These are phyloP conservation scores for Suillus sp. DNA, from an alignment of 768 basidiomycete genomes.

Conservation along the genomic window DNA sequence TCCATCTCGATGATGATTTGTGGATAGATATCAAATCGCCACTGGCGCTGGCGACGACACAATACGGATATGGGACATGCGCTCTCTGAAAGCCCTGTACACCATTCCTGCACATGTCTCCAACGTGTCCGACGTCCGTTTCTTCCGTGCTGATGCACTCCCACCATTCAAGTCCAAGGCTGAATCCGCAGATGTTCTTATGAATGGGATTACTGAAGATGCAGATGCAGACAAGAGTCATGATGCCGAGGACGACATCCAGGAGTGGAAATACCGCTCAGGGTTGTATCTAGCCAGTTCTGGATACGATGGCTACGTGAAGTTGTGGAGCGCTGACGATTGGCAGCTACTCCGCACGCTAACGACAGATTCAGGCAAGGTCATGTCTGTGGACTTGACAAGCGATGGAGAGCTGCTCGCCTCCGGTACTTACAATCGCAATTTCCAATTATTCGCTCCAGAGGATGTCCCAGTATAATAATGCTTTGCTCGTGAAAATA, in stretches of 20 bases:
- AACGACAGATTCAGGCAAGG: slow-evolving; percentile 95
- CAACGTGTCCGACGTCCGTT: slow-evolving; percentile 93
- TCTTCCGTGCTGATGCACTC: slow-evolving; percentile 73
- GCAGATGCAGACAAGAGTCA: slow-evolving; percentile 32
- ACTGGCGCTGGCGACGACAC: slow-evolving; percentile 98
- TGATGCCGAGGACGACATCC: slow-evolving; percentile 32
- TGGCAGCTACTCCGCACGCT: slow-evolving; percentile 91
- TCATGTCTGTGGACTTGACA: slow-evolving; percentile 95
- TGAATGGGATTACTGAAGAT: slow-evolving; percentile 47
- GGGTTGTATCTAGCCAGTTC: slow-evolving; percentile 92
- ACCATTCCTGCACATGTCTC: slow-evolving; percentile 96
- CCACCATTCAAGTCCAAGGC: slow-evolving; percentile 44
- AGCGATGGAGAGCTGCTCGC: slow-evolving; percentile 82
- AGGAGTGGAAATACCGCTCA: slow-evolving; percentile 80
- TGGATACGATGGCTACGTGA: slow-evolving; percentile 94
- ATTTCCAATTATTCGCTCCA: slow-evolving; percentile 90
- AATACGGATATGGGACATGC: slow-evolving; percentile 98
- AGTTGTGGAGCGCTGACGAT: slow-evolving; percentile 97
- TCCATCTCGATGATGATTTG: background rate
- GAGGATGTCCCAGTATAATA: slow-evolving; percentile 52
- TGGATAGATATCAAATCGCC: slow-evolving; percentile 87
- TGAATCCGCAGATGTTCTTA: slow-evolving; percentile 46
- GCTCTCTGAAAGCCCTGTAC: slow-evolving; percentile 88
- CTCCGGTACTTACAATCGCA: slow-evolving; percentile 90
- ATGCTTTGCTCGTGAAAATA: slow-evolving; percentile 23